Evolutionary conservation across 768 basidiomycete species (phyloP).

Genomic region (Leccinum truebloodii): DNA sequence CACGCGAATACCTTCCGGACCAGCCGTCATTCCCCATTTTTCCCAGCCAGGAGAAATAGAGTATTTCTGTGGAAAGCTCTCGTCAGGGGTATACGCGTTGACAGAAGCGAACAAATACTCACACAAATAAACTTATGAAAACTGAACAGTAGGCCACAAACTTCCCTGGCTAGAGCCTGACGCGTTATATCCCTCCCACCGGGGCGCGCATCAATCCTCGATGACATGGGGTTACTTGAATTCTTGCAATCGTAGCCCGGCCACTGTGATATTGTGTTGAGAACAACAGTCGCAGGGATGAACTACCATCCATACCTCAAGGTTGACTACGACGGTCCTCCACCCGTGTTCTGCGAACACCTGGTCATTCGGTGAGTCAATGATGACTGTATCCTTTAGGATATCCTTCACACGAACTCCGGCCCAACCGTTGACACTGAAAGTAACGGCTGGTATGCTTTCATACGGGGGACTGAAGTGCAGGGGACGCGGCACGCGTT

Average conservation of each 20-base stretch:
- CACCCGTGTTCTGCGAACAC: background rate
- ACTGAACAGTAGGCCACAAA: background rate
- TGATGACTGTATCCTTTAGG: slow-evolving; percentile 1
- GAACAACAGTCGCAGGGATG: background rate
- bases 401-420: slow-evolving; percentile 5
- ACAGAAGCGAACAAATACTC: background rate
- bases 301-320: background rate
- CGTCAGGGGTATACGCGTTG: background rate
- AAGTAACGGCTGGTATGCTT: background rate
- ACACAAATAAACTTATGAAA: background rate
- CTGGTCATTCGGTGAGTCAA: background rate
- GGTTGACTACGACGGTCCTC: slow-evolving; percentile 4
- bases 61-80: background rate
- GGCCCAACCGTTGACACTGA: slow-evolving; percentile 1
- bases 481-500: slow-evolving; percentile 1
- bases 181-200: background rate
- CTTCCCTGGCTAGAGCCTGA: background rate
- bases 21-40: background rate
- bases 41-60: background rate
- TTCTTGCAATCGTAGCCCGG: background rate
- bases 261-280: background rate
- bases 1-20: slow-evolving; percentile 2
- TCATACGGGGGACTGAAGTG: slow-evolving; percentile 1
- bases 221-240: background rate
- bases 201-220: background rate